A percentile compares a stretch with the other conserved stretches of the same genome.
phyloP scores from a whole-genome alignment of 805 yeast species.

The Starmerella potacharoeniae region DNA sequence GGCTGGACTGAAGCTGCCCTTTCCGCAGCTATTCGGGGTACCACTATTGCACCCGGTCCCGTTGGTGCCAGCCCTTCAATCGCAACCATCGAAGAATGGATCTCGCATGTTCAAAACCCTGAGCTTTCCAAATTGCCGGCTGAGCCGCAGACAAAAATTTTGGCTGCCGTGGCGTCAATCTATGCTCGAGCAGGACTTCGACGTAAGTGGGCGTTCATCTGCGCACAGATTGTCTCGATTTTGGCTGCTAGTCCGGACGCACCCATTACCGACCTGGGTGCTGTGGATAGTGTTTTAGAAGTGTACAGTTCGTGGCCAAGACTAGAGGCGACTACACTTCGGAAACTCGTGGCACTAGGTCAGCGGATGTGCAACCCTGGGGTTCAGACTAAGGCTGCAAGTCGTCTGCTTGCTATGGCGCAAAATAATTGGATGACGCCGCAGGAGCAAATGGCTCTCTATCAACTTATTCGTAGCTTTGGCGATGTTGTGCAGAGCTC shows the following conservation, averaged over 20 bases:
- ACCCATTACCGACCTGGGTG: slow-evolving; percentile 16
- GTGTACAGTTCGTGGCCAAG: slow-evolving; percentile 18
- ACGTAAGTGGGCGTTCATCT: slow-evolving; percentile 59
- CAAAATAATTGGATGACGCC: slow-evolving; percentile 1
- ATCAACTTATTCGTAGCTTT: slow-evolving; percentile 15
- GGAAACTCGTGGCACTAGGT: slow-evolving; percentile 20
- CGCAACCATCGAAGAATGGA: slow-evolving; percentile 33
- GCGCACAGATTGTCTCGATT: slow-evolving; percentile 46
- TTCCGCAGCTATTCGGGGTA: slow-evolving; percentile 37
- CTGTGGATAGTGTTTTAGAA: slow-evolving; percentile 14
- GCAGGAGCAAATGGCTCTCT: slow-evolving; percentile 18
- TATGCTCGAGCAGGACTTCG: slow-evolving; percentile 49
- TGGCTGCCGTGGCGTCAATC: slow-evolving; percentile 52
- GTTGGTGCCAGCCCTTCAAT: slow-evolving; percentile 5
- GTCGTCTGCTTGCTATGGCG: slow-evolving; percentile 14
- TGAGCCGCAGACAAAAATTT: slow-evolving; percentile 48
- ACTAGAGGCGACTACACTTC: slow-evolving; percentile 17
- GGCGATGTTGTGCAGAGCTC: slow-evolving; percentile 26
- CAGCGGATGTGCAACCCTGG: slow-evolving; percentile 15
- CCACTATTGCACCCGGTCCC: slow-evolving; percentile 21
- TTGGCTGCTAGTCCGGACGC: slow-evolving; percentile 16
- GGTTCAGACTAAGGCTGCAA: slow-evolving; percentile 18
- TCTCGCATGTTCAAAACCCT: slow-evolving; percentile 38
- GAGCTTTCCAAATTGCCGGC: slow-evolving; percentile 38
- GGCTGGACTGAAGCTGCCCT: slow-evolving; percentile 36